Percentiles rank a stretch among this genome's conserved stretches.
Conservation (phyloP, 2,329 filamentous ascomycete species). For the Fusarium subtropicale region DNA sequence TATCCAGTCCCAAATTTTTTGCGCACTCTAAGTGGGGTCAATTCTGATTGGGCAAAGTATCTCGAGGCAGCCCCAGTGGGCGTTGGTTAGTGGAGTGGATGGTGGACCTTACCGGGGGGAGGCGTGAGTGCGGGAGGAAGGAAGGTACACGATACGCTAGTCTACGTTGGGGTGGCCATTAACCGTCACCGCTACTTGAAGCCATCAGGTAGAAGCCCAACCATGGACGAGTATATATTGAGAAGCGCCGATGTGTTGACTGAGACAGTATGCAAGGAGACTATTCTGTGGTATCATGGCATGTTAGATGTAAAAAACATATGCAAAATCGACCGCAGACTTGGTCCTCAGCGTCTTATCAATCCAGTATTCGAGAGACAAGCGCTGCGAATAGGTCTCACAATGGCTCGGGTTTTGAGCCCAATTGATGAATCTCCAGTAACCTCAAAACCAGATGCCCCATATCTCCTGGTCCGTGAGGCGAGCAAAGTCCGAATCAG, state of each 20-base stretch:
- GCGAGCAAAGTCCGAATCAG: constrained; percentile 31
- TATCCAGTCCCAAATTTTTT: constrained; percentile 48
- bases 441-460: constrained; percentile 20
- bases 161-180: constrained; percentile 27
- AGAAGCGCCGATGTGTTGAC: constrained; percentile 30
- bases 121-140: constrained; percentile 31
- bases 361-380: neutral
- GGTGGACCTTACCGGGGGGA: constrained; percentile 22
- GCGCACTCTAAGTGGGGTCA: constrained; percentile 42
- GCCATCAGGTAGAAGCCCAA: constrained; percentile 33
- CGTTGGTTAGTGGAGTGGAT: neutral
- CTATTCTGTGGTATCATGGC: constrained; percentile 7
- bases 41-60: constrained; percentile 37
- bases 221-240: constrained; percentile 21
- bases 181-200: constrained; percentile 49
- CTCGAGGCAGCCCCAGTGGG: constrained; percentile 23
- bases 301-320: neutral
- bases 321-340: constrained; percentile 3
- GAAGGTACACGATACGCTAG: constrained; percentile 32
- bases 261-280: constrained; percentile 40
- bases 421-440: constrained; percentile 27
- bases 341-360: no score
- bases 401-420: constrained; percentile 10
- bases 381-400: constrained; percentile 19
- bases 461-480: constrained; percentile 39